A percentile compares a stretch with the other conserved stretches of the same genome.
Conservation (phyloP, 148 eudicot species). For the Selenicereus undatus region DNA sequence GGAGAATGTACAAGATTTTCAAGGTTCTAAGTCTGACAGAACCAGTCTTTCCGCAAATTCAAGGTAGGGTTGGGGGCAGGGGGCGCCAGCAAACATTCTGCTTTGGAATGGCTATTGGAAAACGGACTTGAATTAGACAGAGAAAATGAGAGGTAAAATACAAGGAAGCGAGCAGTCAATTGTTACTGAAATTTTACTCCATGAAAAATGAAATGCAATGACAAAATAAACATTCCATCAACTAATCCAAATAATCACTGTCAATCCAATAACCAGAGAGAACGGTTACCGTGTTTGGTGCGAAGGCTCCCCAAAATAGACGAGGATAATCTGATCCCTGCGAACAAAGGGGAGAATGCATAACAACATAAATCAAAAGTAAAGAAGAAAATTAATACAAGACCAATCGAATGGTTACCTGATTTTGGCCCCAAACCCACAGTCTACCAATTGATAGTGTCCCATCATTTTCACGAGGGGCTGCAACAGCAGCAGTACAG, state of each 20-base stretch:
- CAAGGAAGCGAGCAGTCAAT: neutral
- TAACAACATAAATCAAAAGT: neutral
- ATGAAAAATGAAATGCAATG: neutral
- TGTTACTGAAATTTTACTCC: neutral
- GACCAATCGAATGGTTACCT: slow-evolving; percentile 38
- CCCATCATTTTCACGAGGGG: slow-evolving; percentile 88
- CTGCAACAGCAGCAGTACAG: slow-evolving; percentile 98
- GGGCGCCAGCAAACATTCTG: no score
- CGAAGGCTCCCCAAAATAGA: slow-evolving; percentile 89
- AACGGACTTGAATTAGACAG: no score
- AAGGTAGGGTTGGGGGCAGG: no score
- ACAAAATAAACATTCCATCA: neutral
- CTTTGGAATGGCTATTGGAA: no score
- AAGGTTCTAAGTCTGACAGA: no score
- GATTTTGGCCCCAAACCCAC: slow-evolving; percentile 99
- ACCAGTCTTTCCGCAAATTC: no score
- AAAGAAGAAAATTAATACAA: slow-evolving; percentile 7
- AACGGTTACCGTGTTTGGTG: slow-evolving; percentile 69
- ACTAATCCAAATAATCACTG: neutral
- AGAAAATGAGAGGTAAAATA: neutral
- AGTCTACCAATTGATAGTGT: slow-evolving; percentile 62
- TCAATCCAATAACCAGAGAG: neutral
- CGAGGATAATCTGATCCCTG: slow-evolving; percentile 94
- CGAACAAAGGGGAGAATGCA: slow-evolving; percentile 13
- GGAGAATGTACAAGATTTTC: no score